These are phyloP conservation scores for Botrytis squamosa DNA, from an alignment of 2,329 filamentous ascomycete genomes.

Conservation along the genomic window DNA sequence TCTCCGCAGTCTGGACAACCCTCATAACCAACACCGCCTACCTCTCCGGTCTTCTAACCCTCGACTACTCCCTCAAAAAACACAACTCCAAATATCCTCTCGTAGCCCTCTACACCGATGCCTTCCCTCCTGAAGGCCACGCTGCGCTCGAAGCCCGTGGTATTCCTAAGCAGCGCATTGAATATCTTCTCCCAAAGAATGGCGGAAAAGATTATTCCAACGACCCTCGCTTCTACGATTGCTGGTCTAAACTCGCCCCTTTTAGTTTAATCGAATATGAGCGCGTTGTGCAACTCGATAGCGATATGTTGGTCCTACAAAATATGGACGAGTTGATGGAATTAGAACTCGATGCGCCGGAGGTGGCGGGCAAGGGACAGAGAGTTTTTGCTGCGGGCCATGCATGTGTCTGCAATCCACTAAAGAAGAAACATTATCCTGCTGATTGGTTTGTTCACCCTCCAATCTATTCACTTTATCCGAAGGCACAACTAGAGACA, in stretches of 20 bases:
- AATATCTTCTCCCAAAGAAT: constrained; percentile 67
- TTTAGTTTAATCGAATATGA: constrained; percentile 76
- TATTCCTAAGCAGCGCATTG: constrained; percentile 68
- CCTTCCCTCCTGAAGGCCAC: constrained; percentile 67
- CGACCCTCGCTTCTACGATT: constrained; percentile 84
- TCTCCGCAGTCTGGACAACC: constrained; percentile 75
- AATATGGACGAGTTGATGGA: constrained; percentile 96
- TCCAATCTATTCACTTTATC: neutral
- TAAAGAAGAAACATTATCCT: constrained; percentile 77
- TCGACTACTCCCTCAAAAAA: constrained; percentile 72
- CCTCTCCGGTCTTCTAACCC: constrained; percentile 77
- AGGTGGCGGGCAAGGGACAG: constrained; percentile 48
- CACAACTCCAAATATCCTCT: constrained; percentile 70
- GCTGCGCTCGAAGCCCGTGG: constrained; percentile 65
- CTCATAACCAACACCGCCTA: constrained; percentile 84
- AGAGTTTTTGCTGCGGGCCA: constrained; percentile 80
- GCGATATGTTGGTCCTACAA: constrained; percentile 77
- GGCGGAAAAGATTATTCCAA: constrained; percentile 64
- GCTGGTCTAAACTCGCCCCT: constrained; percentile 82
- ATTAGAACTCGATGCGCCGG: constrained; percentile 64
- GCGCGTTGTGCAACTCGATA: constrained; percentile 79
- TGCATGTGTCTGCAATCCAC: constrained; percentile 83
- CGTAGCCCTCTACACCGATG: constrained; percentile 78
- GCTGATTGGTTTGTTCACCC: constrained; percentile 56
- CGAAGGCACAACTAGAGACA: neutral